phyloP scores from a whole-genome alignment of 192 early-diverging fungal genomes.

The Obelidium mucronatum region DNA sequence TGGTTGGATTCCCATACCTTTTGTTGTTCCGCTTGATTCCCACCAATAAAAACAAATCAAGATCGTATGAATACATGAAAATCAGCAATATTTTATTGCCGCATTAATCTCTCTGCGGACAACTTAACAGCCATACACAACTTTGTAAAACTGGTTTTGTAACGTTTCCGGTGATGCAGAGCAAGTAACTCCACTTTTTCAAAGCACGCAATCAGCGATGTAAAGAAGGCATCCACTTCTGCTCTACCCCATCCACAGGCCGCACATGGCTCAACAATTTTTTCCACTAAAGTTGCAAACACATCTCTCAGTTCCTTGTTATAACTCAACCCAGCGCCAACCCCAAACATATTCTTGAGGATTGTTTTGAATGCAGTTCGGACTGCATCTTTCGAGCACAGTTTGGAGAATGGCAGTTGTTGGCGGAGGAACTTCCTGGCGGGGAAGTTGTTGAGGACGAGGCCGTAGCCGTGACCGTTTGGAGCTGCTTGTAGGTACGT shows the following conservation, averaged over 20 bases:
- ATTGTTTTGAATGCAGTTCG: conserved; percentile 44
- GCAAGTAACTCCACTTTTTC: background rate
- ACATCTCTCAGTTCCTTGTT: conserved; percentile 55
- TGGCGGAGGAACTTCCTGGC: background rate
- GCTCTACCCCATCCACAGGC: background rate
- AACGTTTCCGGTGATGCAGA: conserved; percentile 13
- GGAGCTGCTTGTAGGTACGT: conserved; percentile 14
- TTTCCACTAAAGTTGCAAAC: conserved; percentile 50
- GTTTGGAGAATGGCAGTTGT: background rate
- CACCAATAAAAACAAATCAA: no score
- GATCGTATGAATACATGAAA: no score
- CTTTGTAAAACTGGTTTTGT: conserved; percentile 3
- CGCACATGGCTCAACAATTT: conserved; percentile 49
- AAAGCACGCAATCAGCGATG: conserved; percentile 1
- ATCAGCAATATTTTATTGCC: conserved; percentile 6
- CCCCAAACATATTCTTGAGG: conserved; percentile 44
- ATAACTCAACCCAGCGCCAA: conserved; percentile 45
- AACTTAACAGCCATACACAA: conserved; percentile 11
- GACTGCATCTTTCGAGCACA: background rate
- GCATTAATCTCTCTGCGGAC: conserved; percentile 19
- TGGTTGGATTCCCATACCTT: background rate
- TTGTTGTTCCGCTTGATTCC: no score
- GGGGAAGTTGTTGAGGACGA: background rate
- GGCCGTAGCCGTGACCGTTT: background rate
- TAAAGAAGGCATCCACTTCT: conserved; percentile 14